Conservation (phyloP, 495 filamentous ascomycete species). For the Cercophora scortea region DNA sequence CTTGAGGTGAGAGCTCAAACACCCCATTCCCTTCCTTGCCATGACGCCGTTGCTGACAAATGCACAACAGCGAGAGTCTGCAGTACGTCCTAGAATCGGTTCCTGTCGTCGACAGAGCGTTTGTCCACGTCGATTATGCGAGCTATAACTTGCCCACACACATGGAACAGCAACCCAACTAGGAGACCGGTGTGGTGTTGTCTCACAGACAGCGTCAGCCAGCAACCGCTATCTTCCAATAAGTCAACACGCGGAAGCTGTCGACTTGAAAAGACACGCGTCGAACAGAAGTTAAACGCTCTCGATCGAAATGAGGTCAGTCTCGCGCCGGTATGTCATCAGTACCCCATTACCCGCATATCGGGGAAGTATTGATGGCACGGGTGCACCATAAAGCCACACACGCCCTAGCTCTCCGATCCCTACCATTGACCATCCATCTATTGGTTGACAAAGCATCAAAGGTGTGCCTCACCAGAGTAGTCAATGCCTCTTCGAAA, state of each 20-base stretch:
- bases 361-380: no score
- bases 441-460: no score
- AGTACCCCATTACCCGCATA: no score
- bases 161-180: conserved; percentile 60
- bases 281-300: neutral
- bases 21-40: neutral
- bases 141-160: conserved; percentile 78
- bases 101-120: conserved; percentile 59
- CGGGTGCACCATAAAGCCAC: no score
- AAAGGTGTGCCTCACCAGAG: no score
- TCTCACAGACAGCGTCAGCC: neutral
- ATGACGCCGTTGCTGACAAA: neutral
- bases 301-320: no score
- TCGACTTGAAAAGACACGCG: neutral
- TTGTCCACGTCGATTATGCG: conserved; percentile 78
- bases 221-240: neutral
- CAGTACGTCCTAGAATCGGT: conserved; percentile 89
- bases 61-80: conserved; percentile 53
- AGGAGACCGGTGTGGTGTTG: neutral
- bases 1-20: conserved; percentile 40
- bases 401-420: no score
- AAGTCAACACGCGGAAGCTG: no score
- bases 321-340: no score
- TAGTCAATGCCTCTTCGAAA: no score
- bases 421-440: no score